phyloP scores from a whole-genome alignment of 345 rosid species.

The Hibiscus mutabilis region DNA sequence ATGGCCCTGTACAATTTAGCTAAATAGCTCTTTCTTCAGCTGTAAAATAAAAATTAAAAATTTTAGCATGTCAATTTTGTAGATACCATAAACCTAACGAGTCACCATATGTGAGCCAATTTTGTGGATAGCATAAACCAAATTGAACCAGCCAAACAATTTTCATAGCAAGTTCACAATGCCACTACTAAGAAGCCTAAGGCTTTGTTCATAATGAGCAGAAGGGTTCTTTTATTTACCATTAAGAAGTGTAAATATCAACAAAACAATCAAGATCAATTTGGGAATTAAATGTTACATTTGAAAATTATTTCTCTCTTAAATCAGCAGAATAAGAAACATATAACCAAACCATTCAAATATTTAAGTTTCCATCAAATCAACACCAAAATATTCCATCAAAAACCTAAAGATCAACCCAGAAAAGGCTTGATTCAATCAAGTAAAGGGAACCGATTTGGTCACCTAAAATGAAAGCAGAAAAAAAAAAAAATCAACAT shows the following conservation, averaged over 20 bases:
- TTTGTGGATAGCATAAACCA: slow-evolving; percentile 8
- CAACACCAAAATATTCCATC: not conserved
- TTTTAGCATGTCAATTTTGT: not conserved
- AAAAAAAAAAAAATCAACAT: not conserved
- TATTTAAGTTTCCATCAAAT: not conserved
- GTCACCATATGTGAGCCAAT: no score
- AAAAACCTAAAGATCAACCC: slow-evolving; percentile 11
- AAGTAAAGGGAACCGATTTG: slow-evolving; percentile 19
- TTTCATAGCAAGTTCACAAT: slow-evolving; percentile 1
- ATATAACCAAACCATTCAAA: not conserved
- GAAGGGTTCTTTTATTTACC: slow-evolving; percentile 12
- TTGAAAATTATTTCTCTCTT: not conserved
- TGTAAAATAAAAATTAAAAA: slow-evolving; percentile 21
- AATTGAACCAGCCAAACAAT: slow-evolving; percentile 7
- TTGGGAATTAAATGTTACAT: not conserved
- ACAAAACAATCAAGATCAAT: slow-evolving; percentile 14
- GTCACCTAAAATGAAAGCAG: slow-evolving; percentile 7
- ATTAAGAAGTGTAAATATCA: not conserved
- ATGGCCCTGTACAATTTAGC: slow-evolving; percentile 10
- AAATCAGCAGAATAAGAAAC: not conserved
- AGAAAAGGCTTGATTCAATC: slow-evolving; percentile 13
- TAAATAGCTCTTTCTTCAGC: slow-evolving; percentile 25
- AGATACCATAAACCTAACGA: no score
- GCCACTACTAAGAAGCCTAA: not conserved
- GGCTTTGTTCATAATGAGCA: slow-evolving; percentile 8